Base-by-base conservation (phyloP, 2,329 filamentous ascomycete species). In the Beauveria varroae region DNA sequence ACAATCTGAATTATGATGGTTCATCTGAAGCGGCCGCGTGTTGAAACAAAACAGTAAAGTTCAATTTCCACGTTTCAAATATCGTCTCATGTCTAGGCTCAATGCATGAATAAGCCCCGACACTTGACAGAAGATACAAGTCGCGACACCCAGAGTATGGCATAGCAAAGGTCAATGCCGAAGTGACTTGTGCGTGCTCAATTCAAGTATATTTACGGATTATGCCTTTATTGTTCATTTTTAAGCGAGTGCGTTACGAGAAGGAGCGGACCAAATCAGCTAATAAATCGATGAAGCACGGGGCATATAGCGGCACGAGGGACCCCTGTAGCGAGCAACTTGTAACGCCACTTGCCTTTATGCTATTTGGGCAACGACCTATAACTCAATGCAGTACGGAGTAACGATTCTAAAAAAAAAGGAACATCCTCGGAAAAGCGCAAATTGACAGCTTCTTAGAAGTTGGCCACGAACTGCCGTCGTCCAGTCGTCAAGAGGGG, bases 31-130 rank as follows among this genome's bases (percentile, higher is more conserved):
- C 24, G 22, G 12, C 2, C 6, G 9, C 5, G 9, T 24, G 26
- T 58, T 28, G 46, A 58, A 58, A 58, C 46, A 58, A 58, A 58
- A 40, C 34, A 58, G n/a, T 8, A 28, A 26, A 20, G 22, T 50
- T 18, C 9, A n/a, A 40, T n/a, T 51, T 16, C 9, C 24, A 51
- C 46, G 46, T 58, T 51, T 58, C 9, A 51, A 57, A 43, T n/a
- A 43, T 46, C 56, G 56, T 58, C 56, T 58, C 56, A 50, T 43
- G 56, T 51, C 56, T 30, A 12, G 24, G 46, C 34, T 50, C 22
- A 37, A 20, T 26, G 56, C 46, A 58, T 58, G 10, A 50, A 58
- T 22, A 22, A 51, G 46, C 56, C 44, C 26, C 22, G 34, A 43
- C 56, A 58, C 34, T n/a, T 50, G 56, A 43, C 56, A 18, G 18